Percentiles rank a stretch among this genome's conserved stretches.
Evolutionary conservation across 164 flowering plant genomes (phyloP).

Genomic region (Sedum album): DNA sequence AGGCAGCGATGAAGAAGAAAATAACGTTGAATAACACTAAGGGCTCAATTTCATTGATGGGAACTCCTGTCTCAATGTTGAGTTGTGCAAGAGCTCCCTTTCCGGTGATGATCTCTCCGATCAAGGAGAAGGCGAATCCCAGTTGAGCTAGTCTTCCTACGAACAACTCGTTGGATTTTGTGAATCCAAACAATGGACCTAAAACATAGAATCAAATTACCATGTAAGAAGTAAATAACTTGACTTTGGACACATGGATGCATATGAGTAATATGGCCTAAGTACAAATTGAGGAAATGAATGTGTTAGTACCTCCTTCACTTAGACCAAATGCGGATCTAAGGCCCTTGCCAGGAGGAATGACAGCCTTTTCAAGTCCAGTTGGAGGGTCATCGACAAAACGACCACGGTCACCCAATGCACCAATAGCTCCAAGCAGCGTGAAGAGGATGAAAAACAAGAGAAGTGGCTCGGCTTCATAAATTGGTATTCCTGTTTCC

Average conservation of each 20-base stretch:
- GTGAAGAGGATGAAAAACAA: conserved; percentile 95
- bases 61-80: conserved; percentile 94
- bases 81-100: conserved; percentile 93
- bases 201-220: not conserved
- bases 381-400: conserved; percentile 81
- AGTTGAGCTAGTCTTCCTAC: conserved; percentile 97
- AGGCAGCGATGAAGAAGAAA: conserved; percentile 90
- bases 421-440: conserved; percentile 93
- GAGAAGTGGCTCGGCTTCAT: conserved; percentile 95
- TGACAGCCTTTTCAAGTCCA: conserved; percentile 64
- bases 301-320: conserved; percentile 59
- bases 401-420: conserved; percentile 80
- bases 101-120: conserved; percentile 91
- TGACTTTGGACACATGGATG: not conserved
- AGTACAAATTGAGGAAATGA: not conserved
- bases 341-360: conserved; percentile 74
- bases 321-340: conserved; percentile 67
- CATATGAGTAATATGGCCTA: not conserved
- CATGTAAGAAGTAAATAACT: not conserved
- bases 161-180: conserved; percentile 90
- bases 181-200: conserved; percentile 96
- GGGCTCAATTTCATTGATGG: conserved; percentile 82
- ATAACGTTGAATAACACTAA: conserved; percentile 71
- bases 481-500: conserved; percentile 92
- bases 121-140: conserved; percentile 87